These are phyloP conservation scores for Kokia cookei DNA, from an alignment of 441 rosid genomes.

Conservation along the genomic window DNA sequence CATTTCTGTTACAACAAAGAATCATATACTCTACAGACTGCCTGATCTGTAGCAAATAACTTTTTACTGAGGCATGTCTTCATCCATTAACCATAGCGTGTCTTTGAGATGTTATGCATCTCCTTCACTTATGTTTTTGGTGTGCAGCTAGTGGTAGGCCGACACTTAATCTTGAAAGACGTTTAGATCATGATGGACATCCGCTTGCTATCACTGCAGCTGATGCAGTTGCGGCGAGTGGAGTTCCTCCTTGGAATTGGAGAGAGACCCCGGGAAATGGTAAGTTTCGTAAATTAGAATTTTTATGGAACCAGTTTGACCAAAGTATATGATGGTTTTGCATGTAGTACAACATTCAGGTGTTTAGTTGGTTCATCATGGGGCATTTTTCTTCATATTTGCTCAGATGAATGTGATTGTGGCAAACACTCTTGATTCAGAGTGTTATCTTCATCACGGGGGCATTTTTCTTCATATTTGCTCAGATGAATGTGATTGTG, in stretches of 20 bases:
- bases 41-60: neutral
- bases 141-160: conserved; percentile 78
- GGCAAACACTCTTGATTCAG: conserved; percentile 5
- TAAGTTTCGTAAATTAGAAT: conserved; percentile 17
- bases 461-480: neutral
- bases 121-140: conserved; percentile 17
- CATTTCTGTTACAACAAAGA: neutral
- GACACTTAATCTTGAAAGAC: conserved; percentile 89
- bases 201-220: conserved; percentile 88
- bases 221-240: conserved; percentile 75
- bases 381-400: neutral
- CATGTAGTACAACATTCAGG: neutral
- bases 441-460: neutral
- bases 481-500: conserved; percentile 5
- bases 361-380: conserved; percentile 1
- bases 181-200: conserved; percentile 90
- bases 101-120: conserved; percentile 11
- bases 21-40: neutral
- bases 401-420: conserved; percentile 6
- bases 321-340: conserved; percentile 3
- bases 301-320: neutral
- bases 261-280: conserved; percentile 89
- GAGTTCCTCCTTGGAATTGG: conserved; percentile 99
- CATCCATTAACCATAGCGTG: neutral
- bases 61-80: neutral